phyloP scores from a whole-genome alignment of 2,329 filamentous ascomycete species.

The Conoideocrella luteorostrata region DNA sequence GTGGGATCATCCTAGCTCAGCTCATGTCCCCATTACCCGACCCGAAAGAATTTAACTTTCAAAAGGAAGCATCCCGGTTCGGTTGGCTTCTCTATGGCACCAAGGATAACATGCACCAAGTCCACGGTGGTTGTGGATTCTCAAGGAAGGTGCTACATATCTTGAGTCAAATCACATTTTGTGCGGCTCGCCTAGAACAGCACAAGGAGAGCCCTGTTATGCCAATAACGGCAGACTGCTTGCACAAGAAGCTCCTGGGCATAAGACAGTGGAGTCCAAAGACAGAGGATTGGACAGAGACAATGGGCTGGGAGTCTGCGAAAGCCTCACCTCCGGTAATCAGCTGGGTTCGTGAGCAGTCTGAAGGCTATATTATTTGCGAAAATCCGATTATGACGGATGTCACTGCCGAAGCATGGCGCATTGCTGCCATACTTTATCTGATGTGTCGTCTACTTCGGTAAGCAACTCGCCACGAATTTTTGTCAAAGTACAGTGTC shows the following conservation, averaged over 20 bases:
- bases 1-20: constrained; percentile 32
- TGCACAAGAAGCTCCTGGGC: constrained; percentile 20
- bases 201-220: constrained; percentile 24
- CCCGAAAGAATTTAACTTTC: constrained; percentile 20
- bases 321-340: constrained; percentile 14
- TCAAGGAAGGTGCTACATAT: constrained; percentile 32
- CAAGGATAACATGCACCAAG: constrained; percentile 26
- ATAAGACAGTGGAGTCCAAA: constrained; percentile 32
- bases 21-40: constrained; percentile 28
- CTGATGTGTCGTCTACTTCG: constrained; percentile 31
- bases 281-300: no score
- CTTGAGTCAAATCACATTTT: constrained; percentile 32
- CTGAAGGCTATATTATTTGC: constrained; percentile 18
- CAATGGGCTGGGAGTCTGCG: constrained; percentile 18
- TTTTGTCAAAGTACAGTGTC: no score
- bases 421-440: constrained; percentile 32
- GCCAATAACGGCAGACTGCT: constrained; percentile 23
- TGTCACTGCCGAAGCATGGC: constrained; percentile 35
- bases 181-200: constrained; percentile 27
- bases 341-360: constrained; percentile 22
- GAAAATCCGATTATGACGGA: constrained; percentile 29
- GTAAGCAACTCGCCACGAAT: constrained; percentile 18
- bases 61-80: constrained; percentile 25
- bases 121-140: constrained; percentile 36
- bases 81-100: constrained; percentile 33